phyloP scores from a whole-genome alignment of 768 basidiomycete genomes.

The Boletus rubroflammeus region DNA sequence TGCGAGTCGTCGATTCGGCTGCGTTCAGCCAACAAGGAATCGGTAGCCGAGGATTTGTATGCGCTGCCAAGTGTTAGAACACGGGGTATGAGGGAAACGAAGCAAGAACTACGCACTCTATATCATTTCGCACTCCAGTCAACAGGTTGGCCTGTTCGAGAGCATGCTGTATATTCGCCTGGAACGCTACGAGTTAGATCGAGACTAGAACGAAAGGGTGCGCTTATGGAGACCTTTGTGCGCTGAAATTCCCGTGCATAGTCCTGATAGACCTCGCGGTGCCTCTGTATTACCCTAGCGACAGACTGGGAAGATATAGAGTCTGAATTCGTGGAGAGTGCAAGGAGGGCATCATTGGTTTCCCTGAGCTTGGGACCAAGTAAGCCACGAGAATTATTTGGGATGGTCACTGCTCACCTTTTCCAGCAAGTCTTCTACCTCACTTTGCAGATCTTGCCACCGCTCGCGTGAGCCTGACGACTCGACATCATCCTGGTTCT shows the following conservation, averaged over 20 bases:
- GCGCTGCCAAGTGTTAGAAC: conserved; percentile 48
- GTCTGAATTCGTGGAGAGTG: conserved; percentile 63
- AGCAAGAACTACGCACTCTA: conserved; percentile 59
- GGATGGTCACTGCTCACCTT: conserved; percentile 54
- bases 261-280: conserved; percentile 86
- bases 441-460: conserved; percentile 80
- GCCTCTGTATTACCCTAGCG: conserved; percentile 85
- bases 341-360: conserved; percentile 75
- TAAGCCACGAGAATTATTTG: conserved; percentile 4
- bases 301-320: conserved; percentile 71
- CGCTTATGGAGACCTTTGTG: conserved; percentile 60
- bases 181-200: conserved; percentile 2
- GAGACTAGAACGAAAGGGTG: background rate
- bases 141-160: conserved; percentile 85
- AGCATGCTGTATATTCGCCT: conserved; percentile 80
- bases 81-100: background rate
- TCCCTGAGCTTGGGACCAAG: conserved; percentile 65
- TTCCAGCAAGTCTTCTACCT: conserved; percentile 79
- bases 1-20: conserved; percentile 90
- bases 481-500: conserved; percentile 57
- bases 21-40: conserved; percentile 84
- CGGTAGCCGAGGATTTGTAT: conserved; percentile 86
- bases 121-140: conserved; percentile 90
- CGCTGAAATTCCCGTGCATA: conserved; percentile 80
- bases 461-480: conserved; percentile 66